Conservation (phyloP, 345 rosid species). For the Noccaea caerulescens region DNA sequence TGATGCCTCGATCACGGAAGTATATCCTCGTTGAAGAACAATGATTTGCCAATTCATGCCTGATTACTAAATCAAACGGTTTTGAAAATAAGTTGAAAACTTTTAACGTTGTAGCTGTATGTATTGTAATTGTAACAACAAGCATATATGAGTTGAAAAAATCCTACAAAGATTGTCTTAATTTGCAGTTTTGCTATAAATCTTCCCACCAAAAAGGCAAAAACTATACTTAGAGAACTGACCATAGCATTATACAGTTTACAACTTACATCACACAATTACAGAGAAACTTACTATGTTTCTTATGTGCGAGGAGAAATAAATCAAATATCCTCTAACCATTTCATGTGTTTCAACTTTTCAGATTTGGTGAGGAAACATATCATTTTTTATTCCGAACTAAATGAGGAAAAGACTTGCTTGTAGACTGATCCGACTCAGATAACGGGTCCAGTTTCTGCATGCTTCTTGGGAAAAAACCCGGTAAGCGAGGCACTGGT, state of each 20-base stretch:
- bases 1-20: constrained; percentile 48
- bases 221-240: background rate
- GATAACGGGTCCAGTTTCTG: background rate
- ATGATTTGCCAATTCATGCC: background rate
- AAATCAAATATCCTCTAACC: background rate
- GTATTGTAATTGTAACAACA: constrained; percentile 8
- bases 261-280: background rate
- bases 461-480: constrained; percentile 8
- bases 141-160: constrained; percentile 15
- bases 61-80: background rate
- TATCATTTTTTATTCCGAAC: constrained; percentile 10
- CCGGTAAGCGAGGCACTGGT: constrained; percentile 33
- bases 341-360: background rate
- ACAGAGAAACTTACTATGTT: background rate
- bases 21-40: constrained; percentile 50
- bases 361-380: background rate
- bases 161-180: background rate
- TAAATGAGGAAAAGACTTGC: background rate
- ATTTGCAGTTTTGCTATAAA: background rate
- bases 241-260: background rate
- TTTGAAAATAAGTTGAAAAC: background rate
- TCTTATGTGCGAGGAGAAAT: background rate
- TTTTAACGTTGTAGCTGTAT: background rate
- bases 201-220: background rate
- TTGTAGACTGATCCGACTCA: background rate